Evolutionary conservation across 2,329 filamentous ascomycete species (phyloP), one percentile per base, ranked within the genome.

Genomic region (Pyricularia sp.): DNA sequence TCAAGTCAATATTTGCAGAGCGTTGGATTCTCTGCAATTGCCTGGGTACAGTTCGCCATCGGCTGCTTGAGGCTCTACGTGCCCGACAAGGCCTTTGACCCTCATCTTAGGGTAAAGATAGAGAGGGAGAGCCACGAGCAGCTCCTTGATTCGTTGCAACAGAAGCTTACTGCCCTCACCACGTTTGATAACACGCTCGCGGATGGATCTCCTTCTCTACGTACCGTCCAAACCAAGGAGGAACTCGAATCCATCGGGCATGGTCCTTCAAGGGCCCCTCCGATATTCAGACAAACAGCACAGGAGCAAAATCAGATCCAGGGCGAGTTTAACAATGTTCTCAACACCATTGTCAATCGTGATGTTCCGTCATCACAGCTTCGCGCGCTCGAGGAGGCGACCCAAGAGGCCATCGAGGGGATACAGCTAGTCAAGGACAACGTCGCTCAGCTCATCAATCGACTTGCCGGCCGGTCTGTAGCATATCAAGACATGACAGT

Each of bases 11-110:
- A n/a, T 68, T 70, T 1, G 67, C 65, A n/a, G 69, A 73, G 62
- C 69, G 67, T 69, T 19, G 69, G 71, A 1, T 74, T 75, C 63
- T 76, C 80, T 24, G 82, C 84, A 24, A 75, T 88, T 26, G 88
- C 89, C 5, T 94, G 93, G 85, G 81, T 92, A 31, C 81, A 88
- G 63, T 86, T 96, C 66, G 88, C 90, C 1, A 76, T 93, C 24
- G 87, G 88, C 19, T 84, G 88, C 53, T 79, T 97, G 62, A 84
- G 84, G 67, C 80, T 97, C 2, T 97, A 93, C 71, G 86, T 97
- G 2, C 93, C 96, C 0, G 88, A 96, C 73, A 87, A 88, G 69
- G 83, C 89, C 3, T 94, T 93, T 70, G 94, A 99, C 73, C 94
- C 94, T 1, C 84, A 87, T 66, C 78, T 87, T 66, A 79, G 83